Evolutionary conservation across 2,329 filamentous ascomycete species (phyloP), one percentile per base, ranked within the genome.

Genomic region (Colletotrichum australisinense): DNA sequence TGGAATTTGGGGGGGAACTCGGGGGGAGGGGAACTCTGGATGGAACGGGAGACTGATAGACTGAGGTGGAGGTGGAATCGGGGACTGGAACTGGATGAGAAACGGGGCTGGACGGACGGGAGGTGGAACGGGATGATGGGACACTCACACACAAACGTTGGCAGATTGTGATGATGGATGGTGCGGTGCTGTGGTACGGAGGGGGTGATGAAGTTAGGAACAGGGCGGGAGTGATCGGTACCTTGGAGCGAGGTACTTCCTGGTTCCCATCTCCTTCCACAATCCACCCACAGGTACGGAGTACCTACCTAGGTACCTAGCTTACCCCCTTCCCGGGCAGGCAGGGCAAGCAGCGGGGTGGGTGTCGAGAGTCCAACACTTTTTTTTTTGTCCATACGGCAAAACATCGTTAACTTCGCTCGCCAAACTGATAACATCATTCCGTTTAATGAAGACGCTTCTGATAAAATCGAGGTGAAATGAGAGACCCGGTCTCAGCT

Each of bases 1-100:
- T 73, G 69, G 69, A 65, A 73, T 73, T 65, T 46, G 24, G 65
- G 66, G 42, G 26, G 53, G 16, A 16, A 73, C 68, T 65, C 32
- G 24, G 59, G 66, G 26, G 19, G 42, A 19, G 38, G 38, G 14
- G 14, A 1, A 55, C 30, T 64, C 62, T 58, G 53, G 38, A 24
- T 22, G 35, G 32, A 56, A 64, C 58, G 42, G 42, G 42, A 49
- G 42, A 49, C 42, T 49, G 42, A n/a, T n/a, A 49, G 55, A 52
- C 42, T 49, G 19, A 11, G 42, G 32, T 49, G 24, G 58, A 62
- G 32, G 24, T 38, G 58, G 42, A 49, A 49, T 52, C n/a, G 46
- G 56, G 52, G 52, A 63, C 30, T 66, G 62, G 63, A 22, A 63
- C 28, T 26, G 30, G 59, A 42, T 57, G 63, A 49, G 63, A 46